Conservation (phyloP, 164 flowering plant genomes). For the Pachysandra terminalis region DNA sequence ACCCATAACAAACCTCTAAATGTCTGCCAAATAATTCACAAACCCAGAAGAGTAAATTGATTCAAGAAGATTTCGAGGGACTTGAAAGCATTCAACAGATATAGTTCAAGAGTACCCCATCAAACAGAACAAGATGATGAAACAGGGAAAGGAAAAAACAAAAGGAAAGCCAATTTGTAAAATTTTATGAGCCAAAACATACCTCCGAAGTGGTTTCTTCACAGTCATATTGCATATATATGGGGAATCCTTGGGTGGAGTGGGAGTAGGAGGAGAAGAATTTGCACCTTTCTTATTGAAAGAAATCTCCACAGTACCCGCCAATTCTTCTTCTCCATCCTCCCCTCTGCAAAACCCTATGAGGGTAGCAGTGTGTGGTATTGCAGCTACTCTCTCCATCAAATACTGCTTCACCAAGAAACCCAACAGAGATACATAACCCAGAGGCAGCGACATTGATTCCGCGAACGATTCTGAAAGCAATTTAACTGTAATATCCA, state of each 20-base stretch:
- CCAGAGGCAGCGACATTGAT: slow-evolving; percentile 56
- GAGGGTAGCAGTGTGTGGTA: slow-evolving; percentile 81
- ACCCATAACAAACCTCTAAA: background rate
- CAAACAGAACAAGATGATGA: background rate
- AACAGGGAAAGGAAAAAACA: background rate
- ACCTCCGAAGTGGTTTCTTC: slow-evolving; percentile 68
- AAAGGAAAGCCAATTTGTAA: background rate
- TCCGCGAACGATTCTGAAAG: slow-evolving; percentile 81
- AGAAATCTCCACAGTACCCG: slow-evolving; percentile 86
- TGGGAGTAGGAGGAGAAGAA: slow-evolving; percentile 70
- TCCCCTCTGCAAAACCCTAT: slow-evolving; percentile 55
- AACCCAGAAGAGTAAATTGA: background rate
- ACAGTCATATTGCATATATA: slow-evolving; percentile 94
- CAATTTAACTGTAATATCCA: slow-evolving; percentile 53
- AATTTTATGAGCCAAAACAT: background rate
- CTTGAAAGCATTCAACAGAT: background rate
- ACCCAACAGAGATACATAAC: slow-evolving; percentile 44
- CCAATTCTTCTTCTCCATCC: slow-evolving; percentile 46
- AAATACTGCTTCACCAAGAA: slow-evolving; percentile 80
- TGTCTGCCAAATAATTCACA: background rate
- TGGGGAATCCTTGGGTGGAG: slow-evolving; percentile 69
- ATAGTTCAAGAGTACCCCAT: background rate
- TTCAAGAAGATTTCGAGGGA: background rate
- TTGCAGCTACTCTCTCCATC: slow-evolving; percentile 56
- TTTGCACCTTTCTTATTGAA: slow-evolving; percentile 70